These are phyloP conservation scores for Prunus salicina DNA, from an alignment of 306 rosid genomes.

Conservation along the genomic window DNA sequence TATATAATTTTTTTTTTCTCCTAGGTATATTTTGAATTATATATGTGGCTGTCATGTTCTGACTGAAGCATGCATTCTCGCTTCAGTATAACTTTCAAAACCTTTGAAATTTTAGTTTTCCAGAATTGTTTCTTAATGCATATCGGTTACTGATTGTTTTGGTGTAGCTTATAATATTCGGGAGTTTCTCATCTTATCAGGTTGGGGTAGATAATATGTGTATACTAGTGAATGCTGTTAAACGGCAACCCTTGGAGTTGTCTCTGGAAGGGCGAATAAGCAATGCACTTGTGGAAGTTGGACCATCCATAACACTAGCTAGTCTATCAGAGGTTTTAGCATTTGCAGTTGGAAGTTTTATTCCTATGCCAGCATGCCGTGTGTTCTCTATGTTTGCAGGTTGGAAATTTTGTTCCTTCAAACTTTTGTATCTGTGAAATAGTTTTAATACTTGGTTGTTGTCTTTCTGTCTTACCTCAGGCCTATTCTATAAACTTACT, in stretches of 20 bases:
- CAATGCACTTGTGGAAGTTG: conserved; percentile 96
- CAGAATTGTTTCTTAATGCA: not conserved
- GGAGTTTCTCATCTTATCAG: conserved; percentile 32
- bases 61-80: not conserved
- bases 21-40: not conserved
- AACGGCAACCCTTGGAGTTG: conserved; percentile 77
- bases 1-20: not conserved
- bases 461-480: conserved; percentile 10
- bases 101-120: not conserved
- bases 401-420: conserved; percentile 19
- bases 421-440: conserved; percentile 11
- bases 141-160: not conserved
- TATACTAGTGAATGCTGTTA: conserved; percentile 92
- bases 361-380: conserved; percentile 98
- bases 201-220: conserved; percentile 99
- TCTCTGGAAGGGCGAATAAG: conserved; percentile 91
- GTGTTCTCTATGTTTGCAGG: conserved; percentile 99
- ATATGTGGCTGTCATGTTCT: not conserved
- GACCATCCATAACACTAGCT: conserved; percentile 97
- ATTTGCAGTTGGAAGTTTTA: conserved; percentile 95
- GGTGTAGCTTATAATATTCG: not conserved
- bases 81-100: not conserved
- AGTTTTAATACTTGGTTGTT: conserved; percentile 20
- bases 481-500: conserved; percentile 19
- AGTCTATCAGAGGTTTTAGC: conserved; percentile 95